Conservation (phyloP, 371 early-diverging fungal genomes). For the Zychaea mexicana region DNA sequence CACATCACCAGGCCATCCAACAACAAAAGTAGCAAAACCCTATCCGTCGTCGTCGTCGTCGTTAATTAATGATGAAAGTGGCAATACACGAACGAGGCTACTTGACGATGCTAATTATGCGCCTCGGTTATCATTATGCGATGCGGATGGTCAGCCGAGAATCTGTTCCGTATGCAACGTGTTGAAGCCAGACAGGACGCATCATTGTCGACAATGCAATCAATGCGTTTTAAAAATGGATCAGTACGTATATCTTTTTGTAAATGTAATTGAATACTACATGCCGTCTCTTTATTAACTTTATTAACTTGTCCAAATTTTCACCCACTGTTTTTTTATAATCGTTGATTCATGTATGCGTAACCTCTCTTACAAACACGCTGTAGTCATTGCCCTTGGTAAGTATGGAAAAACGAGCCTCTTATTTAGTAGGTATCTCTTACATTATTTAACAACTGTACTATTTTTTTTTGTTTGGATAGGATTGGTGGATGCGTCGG, state of each 20-base stretch:
- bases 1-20: neutral
- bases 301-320: too few relatives aligned
- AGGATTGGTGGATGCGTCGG: slow-evolving; percentile 11
- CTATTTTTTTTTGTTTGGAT: neutral
- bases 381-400: neutral
- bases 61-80: too few relatives aligned
- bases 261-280: too few relatives aligned
- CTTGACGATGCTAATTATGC: neutral
- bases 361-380: neutral
- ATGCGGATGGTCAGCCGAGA: neutral
- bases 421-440: too few relatives aligned
- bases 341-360: too few relatives aligned
- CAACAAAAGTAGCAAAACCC: neutral
- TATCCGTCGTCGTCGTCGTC: too few relatives aligned
- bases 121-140: neutral
- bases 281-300: too few relatives aligned
- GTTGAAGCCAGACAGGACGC: neutral
- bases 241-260: neutral
- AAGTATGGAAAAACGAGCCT: too few relatives aligned
- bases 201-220: slow-evolving; percentile 12
- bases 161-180: neutral
- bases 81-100: too few relatives aligned
- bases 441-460: neutral
- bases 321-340: too few relatives aligned
- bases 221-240: slow-evolving; percentile 9